Base-by-base conservation (phyloP, 352 stramenopile genomes). In the Globisporangium echinulatum region DNA sequence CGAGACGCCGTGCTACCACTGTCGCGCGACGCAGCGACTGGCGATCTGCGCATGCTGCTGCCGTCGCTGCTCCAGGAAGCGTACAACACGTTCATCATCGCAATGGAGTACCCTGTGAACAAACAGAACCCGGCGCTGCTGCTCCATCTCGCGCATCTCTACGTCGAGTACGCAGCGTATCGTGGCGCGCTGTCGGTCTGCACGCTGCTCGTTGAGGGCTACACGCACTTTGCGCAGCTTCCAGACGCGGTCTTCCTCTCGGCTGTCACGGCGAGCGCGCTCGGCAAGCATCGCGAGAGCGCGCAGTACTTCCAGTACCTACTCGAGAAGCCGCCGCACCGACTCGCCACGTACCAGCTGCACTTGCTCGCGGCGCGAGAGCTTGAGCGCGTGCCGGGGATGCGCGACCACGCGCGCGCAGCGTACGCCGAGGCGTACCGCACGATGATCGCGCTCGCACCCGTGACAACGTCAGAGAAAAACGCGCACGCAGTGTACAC, bases 1-100 rank as follows among this genome's bases (percentile, higher is more conserved):
- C 71, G 83, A 50, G 62, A 67, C 33, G 59, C 55, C 25, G 58
- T 75, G 17, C 44, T 82, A 5, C 38, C 59, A 36, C 40, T 60
- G 2, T 59, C 52, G 11, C 14, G 40, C 14, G 38, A 64, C 14
- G 14, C 52, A 39, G 52, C 36, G 25, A 60, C 58, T 52, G 48
- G 52, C 48, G 49, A 49, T 36, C 38, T 53, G 62, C 63, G 60
- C 49, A 43, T 66, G 8, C 55, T 43, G n/a, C 47, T 56, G 14
- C 15, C 50, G 15, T 39, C 17, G 59, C 49, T 54, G 33, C 51
- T 39, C 38, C 61, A 92, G 70, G 75, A 77, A 33, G 69, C 75
- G 3, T 92, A 92, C 60, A 86, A 85, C 56, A 80, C 77, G 1
- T 92, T 90, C 43, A 77, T 92, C 46, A 80, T 92, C 17, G 80